Evolutionary conservation across 192 early-diverging fungal species (phyloP), one percentile per base, ranked within the genome.

Genomic region (Chytriomyces sp.): DNA sequence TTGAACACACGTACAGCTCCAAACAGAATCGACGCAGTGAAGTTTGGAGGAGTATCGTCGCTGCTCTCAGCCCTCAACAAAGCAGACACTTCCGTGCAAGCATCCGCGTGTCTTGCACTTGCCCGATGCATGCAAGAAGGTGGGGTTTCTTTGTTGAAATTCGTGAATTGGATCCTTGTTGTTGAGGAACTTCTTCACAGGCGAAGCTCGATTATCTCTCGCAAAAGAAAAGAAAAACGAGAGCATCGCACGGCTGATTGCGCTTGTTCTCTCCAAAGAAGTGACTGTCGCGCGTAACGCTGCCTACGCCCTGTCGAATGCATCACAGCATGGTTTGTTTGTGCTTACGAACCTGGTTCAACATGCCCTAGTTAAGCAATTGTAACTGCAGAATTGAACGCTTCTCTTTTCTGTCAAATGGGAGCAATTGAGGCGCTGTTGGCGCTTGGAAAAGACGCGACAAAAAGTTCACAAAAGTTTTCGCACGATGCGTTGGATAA

Each of bases 401-500:
- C 87, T 6, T 60, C 83, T 6, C 45, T 76, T 5, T 86, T 88
- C 3, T 87, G 87, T 64, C 65, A 77, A 45, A 60, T 73, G 43
- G 88, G 88, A 26, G 88, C 83, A 3, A 65, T 89, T 18, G 83
- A 89, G 43, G 81, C 81, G 0, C 65, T 89, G 69, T 48, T 89
- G 6, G 60, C 79, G 1, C 72, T 89, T 20, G 79, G 79, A 64
- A 80, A 67, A 43, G 84, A 88, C 45, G 43, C 81, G 10, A 48
- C 67, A 20, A 82, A 82, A 57, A 79, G 80, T 62, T 72, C 88
- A 1, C 72, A 76, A 23, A 83, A 81, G 57, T 89, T 89, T 76
- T 86, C 87, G 16, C 65, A 47, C 13, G 87, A 89, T 64, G 87
- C 88, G 26, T 70, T 89, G 75, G 86, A 87, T 59, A 89, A 89